phyloP scores from a whole-genome alignment of 1,284 basidiomycete species.

The Anthracocystis panici-leucophaei region DNA sequence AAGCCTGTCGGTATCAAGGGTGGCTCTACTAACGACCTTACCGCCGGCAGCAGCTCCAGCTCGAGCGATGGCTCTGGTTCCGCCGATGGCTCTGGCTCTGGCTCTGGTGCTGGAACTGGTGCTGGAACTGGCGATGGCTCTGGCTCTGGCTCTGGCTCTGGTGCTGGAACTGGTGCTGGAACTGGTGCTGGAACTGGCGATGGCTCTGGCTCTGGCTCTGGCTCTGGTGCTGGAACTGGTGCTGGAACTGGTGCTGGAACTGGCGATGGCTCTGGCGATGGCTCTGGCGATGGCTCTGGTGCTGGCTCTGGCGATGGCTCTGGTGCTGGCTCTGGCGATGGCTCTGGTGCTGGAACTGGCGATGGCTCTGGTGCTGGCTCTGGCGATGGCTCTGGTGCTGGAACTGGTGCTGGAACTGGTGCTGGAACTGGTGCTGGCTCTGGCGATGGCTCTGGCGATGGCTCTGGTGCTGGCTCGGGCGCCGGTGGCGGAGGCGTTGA shows the following conservation, averaged over 20 bases:
- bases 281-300: constrained; percentile 14
- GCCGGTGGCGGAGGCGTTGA: not conserved
- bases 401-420: constrained; percentile 7
- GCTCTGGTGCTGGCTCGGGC: constrained; percentile 10
- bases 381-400: constrained; percentile 13
- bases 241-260: constrained; percentile 1
- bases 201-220: constrained; percentile 1
- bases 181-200: constrained; percentile 10
- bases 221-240: constrained; percentile 8
- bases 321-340: constrained; percentile 12
- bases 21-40: constrained; percentile 23
- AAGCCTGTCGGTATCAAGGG: constrained; percentile 41
- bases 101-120: constrained; percentile 7
- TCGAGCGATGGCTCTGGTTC: not conserved
- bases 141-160: constrained; percentile 8
- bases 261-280: constrained; percentile 6
- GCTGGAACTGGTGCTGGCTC: constrained; percentile 4
- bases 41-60: not conserved
- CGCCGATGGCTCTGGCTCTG: constrained; percentile 8
- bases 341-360: not conserved
- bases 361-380: constrained; percentile 16
- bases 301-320: not conserved
- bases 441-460: constrained; percentile 10
- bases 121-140: constrained; percentile 11
- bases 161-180: constrained; percentile 3